Conservation (phyloP, 169 alveolate genomes). For the Plasmodium falciparum region DNA sequence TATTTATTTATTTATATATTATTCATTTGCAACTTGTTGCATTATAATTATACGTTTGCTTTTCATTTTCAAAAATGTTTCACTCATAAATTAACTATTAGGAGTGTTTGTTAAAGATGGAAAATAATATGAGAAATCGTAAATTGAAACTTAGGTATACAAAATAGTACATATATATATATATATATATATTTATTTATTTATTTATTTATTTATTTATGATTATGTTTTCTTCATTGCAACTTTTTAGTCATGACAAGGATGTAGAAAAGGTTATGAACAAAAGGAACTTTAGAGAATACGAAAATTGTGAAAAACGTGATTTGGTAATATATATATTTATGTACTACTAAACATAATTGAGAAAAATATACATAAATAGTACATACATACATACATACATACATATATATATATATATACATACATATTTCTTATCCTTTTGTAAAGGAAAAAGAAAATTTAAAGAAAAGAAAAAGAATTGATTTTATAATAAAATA, state of each 20-base stretch:
- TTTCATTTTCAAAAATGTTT: too few species aligned
- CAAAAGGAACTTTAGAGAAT: constrained; percentile 19
- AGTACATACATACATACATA: neutral
- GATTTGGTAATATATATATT: constrained; percentile 27
- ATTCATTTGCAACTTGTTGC: constrained; percentile 1
- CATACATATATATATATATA: neutral
- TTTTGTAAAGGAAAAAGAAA: constrained; percentile 30
- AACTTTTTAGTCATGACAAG: constrained; percentile 20
- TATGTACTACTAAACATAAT: neutral
- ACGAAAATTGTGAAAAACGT: constrained; percentile 16
- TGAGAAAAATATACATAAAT: neutral
- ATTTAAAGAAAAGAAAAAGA: constrained; percentile 13
- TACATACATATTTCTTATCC: constrained; percentile 3
- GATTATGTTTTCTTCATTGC: neutral
- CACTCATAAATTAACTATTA: neutral
- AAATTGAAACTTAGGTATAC: constrained; percentile 38
- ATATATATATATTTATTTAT: neutral
- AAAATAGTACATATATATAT: neutral
- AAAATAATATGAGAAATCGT: constrained; percentile 22
- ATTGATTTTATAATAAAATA: constrained; percentile 17
- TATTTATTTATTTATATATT: neutral
- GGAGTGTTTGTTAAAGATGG: constrained; percentile 34
- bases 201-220: neutral
- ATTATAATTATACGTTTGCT: neutral
- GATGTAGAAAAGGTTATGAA: constrained; percentile 25